Evolutionary conservation across 805 yeast genomes (phyloP).

Genomic region (Cyberlindnera suaveolens): DNA sequence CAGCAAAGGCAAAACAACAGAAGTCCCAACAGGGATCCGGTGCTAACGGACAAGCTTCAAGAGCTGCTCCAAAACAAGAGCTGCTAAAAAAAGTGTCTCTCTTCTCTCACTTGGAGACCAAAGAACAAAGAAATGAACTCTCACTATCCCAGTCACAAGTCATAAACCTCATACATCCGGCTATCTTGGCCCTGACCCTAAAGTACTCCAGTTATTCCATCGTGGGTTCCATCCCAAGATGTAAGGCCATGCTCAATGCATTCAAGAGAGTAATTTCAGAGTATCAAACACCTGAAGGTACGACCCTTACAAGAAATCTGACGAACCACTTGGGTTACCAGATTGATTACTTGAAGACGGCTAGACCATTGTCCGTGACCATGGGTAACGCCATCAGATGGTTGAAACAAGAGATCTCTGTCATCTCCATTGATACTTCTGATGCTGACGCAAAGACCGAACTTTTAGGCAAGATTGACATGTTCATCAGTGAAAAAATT

Average conservation of each 20-base stretch:
- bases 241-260: constrained; percentile 77
- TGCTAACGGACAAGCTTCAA: constrained; percentile 8
- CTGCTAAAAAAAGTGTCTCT: constrained; percentile 48
- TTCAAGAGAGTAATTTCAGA: constrained; percentile 76
- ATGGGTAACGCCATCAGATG: constrained; percentile 98
- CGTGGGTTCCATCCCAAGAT: constrained; percentile 85
- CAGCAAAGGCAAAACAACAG: constrained; percentile 30
- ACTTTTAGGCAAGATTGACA: constrained; percentile 64
- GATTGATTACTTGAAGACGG: constrained; percentile 84
- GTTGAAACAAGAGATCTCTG: constrained; percentile 90
- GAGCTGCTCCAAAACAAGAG: constrained; percentile 30
- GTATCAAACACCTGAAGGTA: constrained; percentile 79
- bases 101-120: constrained; percentile 74
- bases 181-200: constrained; percentile 69
- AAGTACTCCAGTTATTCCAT: constrained; percentile 78
- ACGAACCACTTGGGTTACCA: constrained; percentile 86
- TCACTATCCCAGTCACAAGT: constrained; percentile 19
- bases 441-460: constrained; percentile 55
- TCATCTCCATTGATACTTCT: constrained; percentile 63
- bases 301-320: constrained; percentile 80
- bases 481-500: constrained; percentile 77
- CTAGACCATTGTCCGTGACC: constrained; percentile 84
- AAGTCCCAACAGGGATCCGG: constrained; percentile 35
- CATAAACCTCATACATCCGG: constrained; percentile 67
- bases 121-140: constrained; percentile 58